Evolutionary conservation across 306 rosid species (phyloP).

Genomic region (Cucumis cinereus): DNA sequence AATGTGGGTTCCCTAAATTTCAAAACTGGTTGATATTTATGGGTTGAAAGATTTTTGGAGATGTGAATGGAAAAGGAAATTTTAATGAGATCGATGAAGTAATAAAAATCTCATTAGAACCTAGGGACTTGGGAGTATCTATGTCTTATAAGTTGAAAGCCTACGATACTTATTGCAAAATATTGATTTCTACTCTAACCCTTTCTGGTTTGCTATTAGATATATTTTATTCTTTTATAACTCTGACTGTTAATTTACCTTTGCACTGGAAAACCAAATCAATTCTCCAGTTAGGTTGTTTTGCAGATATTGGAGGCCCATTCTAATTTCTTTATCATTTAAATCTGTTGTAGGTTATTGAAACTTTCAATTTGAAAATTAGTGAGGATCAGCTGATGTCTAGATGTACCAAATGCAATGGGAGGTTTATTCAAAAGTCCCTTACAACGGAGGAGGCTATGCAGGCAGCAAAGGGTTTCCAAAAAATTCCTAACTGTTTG

Average conservation of each 20-base stretch:
- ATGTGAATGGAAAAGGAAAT: background rate
- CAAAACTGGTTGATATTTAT: background rate
- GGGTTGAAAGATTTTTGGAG: background rate
- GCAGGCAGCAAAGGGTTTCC: slow-evolving; percentile 85
- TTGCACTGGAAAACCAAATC: background rate
- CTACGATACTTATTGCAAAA: background rate
- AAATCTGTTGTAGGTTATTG: slow-evolving; percentile 49
- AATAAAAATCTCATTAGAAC: background rate
- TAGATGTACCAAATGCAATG: slow-evolving; percentile 93
- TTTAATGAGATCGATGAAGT: background rate
- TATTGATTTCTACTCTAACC: background rate
- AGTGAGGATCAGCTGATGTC: slow-evolving; percentile 75
- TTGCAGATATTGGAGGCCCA: background rate
- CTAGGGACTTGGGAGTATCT: background rate
- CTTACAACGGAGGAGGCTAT: slow-evolving; percentile 72
- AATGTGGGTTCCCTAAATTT: background rate
- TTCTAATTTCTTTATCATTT: background rate
- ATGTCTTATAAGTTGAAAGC: background rate
- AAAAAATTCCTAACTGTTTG: slow-evolving; percentile 72
- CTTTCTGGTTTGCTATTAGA: background rate
- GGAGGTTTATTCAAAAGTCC: slow-evolving; percentile 80
- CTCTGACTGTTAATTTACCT: background rate
- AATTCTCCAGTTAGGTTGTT: background rate
- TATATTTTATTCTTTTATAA: background rate
- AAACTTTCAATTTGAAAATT: slow-evolving; percentile 59